These are phyloP conservation scores for Globisporangium iwayamae DNA, from an alignment of 352 stramenopile genomes.

Conservation along the genomic window DNA sequence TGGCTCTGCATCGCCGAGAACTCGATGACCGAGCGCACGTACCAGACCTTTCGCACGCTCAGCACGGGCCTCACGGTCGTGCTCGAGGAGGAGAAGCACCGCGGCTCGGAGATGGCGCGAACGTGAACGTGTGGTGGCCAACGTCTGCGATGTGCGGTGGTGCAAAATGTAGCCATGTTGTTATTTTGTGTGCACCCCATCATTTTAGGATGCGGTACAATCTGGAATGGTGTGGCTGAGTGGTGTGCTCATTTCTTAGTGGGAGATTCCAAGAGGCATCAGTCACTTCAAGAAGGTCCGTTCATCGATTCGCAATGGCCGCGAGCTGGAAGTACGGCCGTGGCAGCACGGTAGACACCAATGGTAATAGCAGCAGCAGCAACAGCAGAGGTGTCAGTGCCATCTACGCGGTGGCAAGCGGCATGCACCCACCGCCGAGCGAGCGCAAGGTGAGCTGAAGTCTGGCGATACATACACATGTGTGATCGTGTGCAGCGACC, in stretches of 20 bases:
- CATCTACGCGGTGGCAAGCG: slow-evolving; percentile 26
- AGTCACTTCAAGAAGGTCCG: neutral
- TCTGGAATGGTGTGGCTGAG: neutral
- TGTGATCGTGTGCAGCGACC: neutral
- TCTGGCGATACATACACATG: neutral
- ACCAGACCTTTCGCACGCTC: slow-evolving; percentile 26
- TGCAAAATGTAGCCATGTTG: neutral
- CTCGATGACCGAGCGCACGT: slow-evolving; percentile 56
- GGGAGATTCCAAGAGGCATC: too few relatives aligned
- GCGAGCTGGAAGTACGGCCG: neutral
- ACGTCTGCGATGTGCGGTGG: slow-evolving; percentile 7
- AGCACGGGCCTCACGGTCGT: slow-evolving; percentile 35
- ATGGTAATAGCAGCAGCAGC: neutral
- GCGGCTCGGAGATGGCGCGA: neutral
- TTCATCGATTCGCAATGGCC: neutral
- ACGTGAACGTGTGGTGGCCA: neutral
- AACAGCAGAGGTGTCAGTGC: slow-evolving; percentile 20
- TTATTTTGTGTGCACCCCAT: neutral
- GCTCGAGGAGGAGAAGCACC: slow-evolving; percentile 38
- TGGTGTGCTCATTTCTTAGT: neutral
- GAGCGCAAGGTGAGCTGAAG: slow-evolving; percentile 11
- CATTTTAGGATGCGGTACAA: neutral
- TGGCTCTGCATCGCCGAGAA: slow-evolving; percentile 65
- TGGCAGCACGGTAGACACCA: neutral
- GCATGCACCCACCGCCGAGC: slow-evolving; percentile 12